These are phyloP conservation scores for Botrytis galanthina DNA, from an alignment of 2,329 filamentous ascomycete genomes.

Conservation along the genomic window DNA sequence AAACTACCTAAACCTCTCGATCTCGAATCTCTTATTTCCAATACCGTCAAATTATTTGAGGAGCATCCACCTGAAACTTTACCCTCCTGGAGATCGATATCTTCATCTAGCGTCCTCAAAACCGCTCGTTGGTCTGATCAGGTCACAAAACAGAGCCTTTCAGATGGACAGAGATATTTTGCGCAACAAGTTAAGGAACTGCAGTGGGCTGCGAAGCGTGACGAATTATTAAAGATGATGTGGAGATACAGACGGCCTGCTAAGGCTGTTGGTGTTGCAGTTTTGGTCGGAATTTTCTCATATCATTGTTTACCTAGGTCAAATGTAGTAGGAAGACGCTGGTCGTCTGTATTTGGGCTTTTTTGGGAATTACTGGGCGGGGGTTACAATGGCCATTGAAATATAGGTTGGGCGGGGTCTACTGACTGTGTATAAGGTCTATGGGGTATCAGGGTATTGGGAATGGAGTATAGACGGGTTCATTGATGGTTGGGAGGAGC, in stretches of 20 bases:
- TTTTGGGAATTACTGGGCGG: conserved; percentile 32
- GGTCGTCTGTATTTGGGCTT: conserved; percentile 25
- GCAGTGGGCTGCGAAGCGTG: conserved; percentile 58
- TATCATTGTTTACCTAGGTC: conserved; percentile 24
- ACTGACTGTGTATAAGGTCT: neutral
- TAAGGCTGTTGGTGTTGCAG: conserved; percentile 58
- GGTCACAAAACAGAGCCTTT: conserved; percentile 55
- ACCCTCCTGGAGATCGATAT: conserved; percentile 69
- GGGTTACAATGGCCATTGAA: neutral
- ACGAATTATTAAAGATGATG: conserved; percentile 50
- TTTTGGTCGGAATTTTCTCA: conserved; percentile 66
- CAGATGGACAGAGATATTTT: conserved; percentile 68
- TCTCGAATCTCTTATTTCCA: conserved; percentile 71
- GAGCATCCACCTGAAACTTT: conserved; percentile 70
- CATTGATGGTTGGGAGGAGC: neutral
- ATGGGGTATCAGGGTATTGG: neutral
- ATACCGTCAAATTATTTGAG: conserved; percentile 62
- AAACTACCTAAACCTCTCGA: conserved; percentile 81
- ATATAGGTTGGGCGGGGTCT: neutral
- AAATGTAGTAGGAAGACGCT: neutral
- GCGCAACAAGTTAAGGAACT: conserved; percentile 70
- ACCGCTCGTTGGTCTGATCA: conserved; percentile 61
- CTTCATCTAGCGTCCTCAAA: conserved; percentile 77
- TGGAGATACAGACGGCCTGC: conserved; percentile 66
- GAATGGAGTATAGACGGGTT: conserved; percentile 1